Conservation (phyloP, 2,329 filamentous ascomycete species). For the Aspergillus hiratsukae region DNA sequence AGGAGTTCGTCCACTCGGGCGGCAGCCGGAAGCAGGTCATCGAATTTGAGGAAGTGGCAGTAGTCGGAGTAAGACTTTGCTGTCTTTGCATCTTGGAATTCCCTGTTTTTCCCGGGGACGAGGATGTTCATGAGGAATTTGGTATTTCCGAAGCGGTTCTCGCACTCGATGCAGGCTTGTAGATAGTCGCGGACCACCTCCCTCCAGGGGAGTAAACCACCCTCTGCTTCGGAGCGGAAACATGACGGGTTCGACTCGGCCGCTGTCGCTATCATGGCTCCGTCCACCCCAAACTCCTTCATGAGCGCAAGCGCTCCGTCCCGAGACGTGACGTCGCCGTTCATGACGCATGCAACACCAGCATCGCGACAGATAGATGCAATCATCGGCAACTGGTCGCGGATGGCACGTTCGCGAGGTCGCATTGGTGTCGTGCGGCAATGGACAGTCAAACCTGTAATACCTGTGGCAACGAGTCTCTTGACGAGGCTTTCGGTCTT, state of each 20-base stretch:
- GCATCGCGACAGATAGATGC: conserved; percentile 72
- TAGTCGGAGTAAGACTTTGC: conserved; percentile 68
- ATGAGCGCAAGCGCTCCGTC: conserved; percentile 69
- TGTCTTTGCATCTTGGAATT: conserved; percentile 58
- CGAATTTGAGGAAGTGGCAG: conserved; percentile 61
- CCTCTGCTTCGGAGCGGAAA: conserved; percentile 66
- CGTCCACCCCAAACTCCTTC: conserved; percentile 77
- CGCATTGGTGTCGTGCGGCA: conserved; percentile 96
- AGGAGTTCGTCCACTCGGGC: conserved; percentile 61
- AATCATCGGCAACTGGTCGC: conserved; percentile 81
- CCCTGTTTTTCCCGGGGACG: conserved; percentile 71
- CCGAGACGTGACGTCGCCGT: conserved; percentile 78
- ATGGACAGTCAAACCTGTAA: conserved; percentile 87
- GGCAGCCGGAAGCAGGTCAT: conserved; percentile 61
- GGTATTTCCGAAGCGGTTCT: conserved; percentile 88
- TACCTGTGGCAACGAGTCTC: conserved; percentile 77
- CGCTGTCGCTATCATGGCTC: conserved; percentile 93
- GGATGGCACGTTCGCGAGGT: conserved; percentile 79
- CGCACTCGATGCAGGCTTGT: conserved; percentile 64
- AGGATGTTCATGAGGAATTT: conserved; percentile 86
- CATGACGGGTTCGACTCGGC: conserved; percentile 89
- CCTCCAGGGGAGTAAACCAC: conserved; percentile 68
- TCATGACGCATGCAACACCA: conserved; percentile 91
- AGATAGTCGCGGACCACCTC: conserved; percentile 76
- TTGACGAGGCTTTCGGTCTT: conserved; percentile 74